phyloP scores from a whole-genome alignment of 2,329 filamentous ascomycete species.

The Arthrinium phaeospermum region DNA sequence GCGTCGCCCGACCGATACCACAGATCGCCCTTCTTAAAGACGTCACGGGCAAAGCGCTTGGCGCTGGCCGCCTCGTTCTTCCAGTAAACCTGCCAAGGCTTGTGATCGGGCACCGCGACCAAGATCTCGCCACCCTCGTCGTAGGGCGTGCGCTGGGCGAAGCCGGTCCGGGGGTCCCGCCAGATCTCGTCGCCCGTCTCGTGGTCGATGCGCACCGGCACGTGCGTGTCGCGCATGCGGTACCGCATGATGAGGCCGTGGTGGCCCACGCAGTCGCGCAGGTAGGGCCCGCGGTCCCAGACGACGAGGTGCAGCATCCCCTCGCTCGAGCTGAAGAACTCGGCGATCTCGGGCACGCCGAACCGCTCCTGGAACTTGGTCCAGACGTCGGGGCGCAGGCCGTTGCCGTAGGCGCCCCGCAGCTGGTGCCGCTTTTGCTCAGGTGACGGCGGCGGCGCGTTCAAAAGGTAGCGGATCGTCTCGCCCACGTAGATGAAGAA shows the following conservation, averaged over 20 bases:
- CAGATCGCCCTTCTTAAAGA: conserved; percentile 67
- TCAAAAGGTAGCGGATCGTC: conserved; percentile 72
- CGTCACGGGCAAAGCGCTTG: conserved; percentile 66
- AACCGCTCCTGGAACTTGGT: conserved; percentile 64
- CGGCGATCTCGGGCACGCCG: conserved; percentile 61
- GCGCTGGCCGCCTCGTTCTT: conserved; percentile 62
- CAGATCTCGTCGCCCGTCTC: conserved; percentile 67
- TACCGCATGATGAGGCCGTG: conserved; percentile 65
- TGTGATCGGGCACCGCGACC: conserved; percentile 57
- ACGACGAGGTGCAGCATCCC: conserved; percentile 67
- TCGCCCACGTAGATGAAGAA: conserved; percentile 79
- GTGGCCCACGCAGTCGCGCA: conserved; percentile 67
- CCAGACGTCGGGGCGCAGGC: conserved; percentile 70
- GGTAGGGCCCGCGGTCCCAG: conserved; percentile 61
- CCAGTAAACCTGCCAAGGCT: conserved; percentile 71
- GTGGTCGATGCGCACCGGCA: conserved; percentile 70
- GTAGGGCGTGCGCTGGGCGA: conserved; percentile 64
- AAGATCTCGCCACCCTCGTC: conserved; percentile 76
- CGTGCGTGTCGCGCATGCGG: conserved; percentile 56
- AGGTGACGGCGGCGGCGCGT: conserved; percentile 60
- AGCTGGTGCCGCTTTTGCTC: conserved; percentile 60
- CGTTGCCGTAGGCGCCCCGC: conserved; percentile 64
- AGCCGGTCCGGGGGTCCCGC: conserved; percentile 68
- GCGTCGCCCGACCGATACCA: conserved; percentile 71
- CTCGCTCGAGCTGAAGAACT: conserved; percentile 79